Conservation (phyloP, 768 basidiomycete species). For the Exsudoporus frostii region DNA sequence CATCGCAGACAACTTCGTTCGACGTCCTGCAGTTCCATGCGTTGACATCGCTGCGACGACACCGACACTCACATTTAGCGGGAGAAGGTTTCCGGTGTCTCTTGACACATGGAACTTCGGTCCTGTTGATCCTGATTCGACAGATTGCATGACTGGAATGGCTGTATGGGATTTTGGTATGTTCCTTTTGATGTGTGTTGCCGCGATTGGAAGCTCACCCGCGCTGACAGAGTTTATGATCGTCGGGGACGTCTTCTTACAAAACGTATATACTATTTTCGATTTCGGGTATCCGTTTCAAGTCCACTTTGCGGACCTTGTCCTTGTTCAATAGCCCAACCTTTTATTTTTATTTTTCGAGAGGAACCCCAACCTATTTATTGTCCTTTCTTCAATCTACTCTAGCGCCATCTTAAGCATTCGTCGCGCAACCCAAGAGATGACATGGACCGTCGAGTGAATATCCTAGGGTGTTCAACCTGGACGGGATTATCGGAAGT, state of each 20-base stretch:
- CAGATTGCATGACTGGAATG: constrained; percentile 33
- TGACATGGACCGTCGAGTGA: too few relatives aligned
- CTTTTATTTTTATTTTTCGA: neutral
- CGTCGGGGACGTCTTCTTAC: constrained; percentile 29
- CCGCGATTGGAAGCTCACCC: neutral
- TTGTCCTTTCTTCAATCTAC: too few relatives aligned
- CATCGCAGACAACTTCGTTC: neutral
- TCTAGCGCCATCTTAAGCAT: too few relatives aligned
- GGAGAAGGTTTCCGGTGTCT: constrained; percentile 32
- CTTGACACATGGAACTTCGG: constrained; percentile 40
- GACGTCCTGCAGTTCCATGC: constrained; percentile 15
- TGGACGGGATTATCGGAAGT: too few relatives aligned
- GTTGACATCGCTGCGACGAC: constrained; percentile 15
- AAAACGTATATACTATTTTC: constrained; percentile 24
- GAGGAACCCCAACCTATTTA: too few relatives aligned
- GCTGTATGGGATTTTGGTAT: constrained; percentile 7
- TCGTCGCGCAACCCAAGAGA: too few relatives aligned
- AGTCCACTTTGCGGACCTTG: constrained; percentile 38
- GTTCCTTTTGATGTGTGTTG: neutral
- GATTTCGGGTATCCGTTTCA: constrained; percentile 22
- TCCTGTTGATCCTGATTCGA: constrained; percentile 6
- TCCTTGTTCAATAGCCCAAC: constrained; percentile 1
- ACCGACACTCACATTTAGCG: constrained; percentile 33
- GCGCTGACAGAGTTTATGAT: constrained; percentile 16
- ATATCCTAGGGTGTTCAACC: too few relatives aligned